phyloP scores from a whole-genome alignment of 1,139 yeast genomes.

The Lizanozyma gosingica region DNA sequence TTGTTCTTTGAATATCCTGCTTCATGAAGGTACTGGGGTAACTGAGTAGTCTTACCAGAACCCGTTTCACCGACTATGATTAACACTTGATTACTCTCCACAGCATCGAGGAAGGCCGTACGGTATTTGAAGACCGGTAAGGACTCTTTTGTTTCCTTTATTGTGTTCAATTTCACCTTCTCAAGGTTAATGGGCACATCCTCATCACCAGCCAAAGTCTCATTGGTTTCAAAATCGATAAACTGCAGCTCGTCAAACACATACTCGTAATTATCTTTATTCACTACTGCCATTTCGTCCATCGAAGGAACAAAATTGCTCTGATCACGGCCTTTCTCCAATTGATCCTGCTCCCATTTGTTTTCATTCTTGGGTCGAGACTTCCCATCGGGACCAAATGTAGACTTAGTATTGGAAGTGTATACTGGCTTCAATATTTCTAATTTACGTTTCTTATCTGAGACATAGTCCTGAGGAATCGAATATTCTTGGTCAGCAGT shows the following conservation, averaged over 20 bases:
- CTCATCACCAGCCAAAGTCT: slow-evolving; percentile 17
- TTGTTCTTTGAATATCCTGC: slow-evolving; percentile 60
- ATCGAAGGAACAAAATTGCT: slow-evolving; percentile 1
- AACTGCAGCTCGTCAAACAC: slow-evolving; percentile 77
- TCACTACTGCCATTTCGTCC: slow-evolving; percentile 10
- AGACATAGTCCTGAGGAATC: slow-evolving; percentile 50
- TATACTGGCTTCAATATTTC: slow-evolving; percentile 28
- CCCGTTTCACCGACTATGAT: slow-evolving; percentile 97
- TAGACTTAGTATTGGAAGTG: slow-evolving; percentile 14
- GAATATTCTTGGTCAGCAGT: slow-evolving; percentile 29
- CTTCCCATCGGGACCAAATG: slow-evolving; percentile 5
- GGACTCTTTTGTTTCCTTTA: slow-evolving; percentile 46
- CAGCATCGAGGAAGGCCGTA: slow-evolving; percentile 51
- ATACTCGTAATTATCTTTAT: slow-evolving; percentile 48
- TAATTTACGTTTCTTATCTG: slow-evolving; percentile 42
- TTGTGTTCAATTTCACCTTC: slow-evolving; percentile 18
- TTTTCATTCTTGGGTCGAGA: slow-evolving; percentile 24
- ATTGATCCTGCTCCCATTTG: slow-evolving; percentile 62
- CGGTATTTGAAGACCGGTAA: slow-evolving; percentile 72
- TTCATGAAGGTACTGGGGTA: slow-evolving; percentile 82
- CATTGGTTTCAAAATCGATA: slow-evolving; percentile 53
- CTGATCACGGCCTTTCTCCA: slow-evolving; percentile 34
- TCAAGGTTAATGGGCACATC: slow-evolving; percentile 1
- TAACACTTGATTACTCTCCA: slow-evolving; percentile 59
- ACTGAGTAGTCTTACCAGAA: slow-evolving; percentile 93